Evolutionary conservation across 2,329 filamentous ascomycete genomes (phyloP), one percentile per base, ranked within the genome.

Genomic region (Hymenoscyphus albidus): DNA sequence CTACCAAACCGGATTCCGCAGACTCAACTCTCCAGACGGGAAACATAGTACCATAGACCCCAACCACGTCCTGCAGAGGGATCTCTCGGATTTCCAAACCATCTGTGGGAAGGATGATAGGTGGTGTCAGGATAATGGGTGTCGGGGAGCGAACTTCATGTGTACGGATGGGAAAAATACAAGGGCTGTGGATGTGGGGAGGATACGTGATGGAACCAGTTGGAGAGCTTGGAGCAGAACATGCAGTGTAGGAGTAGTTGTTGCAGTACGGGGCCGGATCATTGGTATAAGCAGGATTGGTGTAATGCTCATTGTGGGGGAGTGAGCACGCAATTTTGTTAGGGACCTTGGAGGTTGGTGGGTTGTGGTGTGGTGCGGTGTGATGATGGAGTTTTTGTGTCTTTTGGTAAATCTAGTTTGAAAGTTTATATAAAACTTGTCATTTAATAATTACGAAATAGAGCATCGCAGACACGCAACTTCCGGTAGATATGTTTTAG

Each of bases 1-100:
- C 57, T 58, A 58, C n/a, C 31, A 58, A 58, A 35, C 57, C 32
- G 57, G 57, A n/a, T 58, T 38, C 57, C 57, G 57, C 31, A 58
- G 5, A 12, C 57, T 58, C 57, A 58, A 58, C 32, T 7, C 57
- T 3, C 51, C 51, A 10, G 51, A 55, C 22, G 35, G 35, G 5
- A 58, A 58, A 12, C 57, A 58, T 14, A 18, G n/a, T 38, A 58
- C 57, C 5, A 58, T 58, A 13, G 31, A 35, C 35, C 31, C 31
- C 9, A 39, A 58, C 35, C 32, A 58, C n/a, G 31, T 40, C 12
- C 35, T 58, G n/a, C 57, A 58, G 22, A 39, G 39, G 39, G 57
- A 58, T 39, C 57, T 58, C 14, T 38, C 31, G 12, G 35, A 38
- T 35, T 58, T 58, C 57, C 22, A 58, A 18, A 58, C 27, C 39